Base-by-base conservation (phyloP, 108 stramenopile species). In the Nitzschia palea region DNA sequence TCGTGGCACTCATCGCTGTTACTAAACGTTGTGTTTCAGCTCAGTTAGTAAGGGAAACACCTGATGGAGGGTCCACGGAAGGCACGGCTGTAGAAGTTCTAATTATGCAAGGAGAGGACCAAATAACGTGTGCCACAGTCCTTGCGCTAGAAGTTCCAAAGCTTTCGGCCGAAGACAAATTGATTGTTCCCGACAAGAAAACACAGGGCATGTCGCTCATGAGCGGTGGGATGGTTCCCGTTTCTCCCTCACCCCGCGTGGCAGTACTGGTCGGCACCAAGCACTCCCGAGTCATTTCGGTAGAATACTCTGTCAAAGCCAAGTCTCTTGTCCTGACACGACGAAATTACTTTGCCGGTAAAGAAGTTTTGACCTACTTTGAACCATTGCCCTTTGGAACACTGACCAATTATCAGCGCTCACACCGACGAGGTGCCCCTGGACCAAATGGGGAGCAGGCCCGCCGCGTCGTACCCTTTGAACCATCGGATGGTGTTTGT, bases 221-320 rank as follows among this genome's bases (percentile, higher is more conserved):
- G 62, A 58, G 37, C 28, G 64, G 60, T 35, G 61, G 62, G n/a
- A 23, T 76, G 25, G 48, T 67, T 17, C 52, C 62, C 6, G 43
- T 63, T 25, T 48, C 67, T 8, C 62, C 71, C 0, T 42, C 50
- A 20, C 60, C 69, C 32, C 76, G 69, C 14, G 22, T 77, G 18
- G 76, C 77, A 2, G 52, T 82, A 3, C 32, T 82, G 20, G 51
- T 82, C 10, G 81, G 81, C 9, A 82, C 81, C 2, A 68, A 58
- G 28, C 23, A 40, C 2, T 68, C 50, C 40, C 68, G 81, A 23
- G 69, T 82, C 8, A 66, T 78, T 20, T 70, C 81, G 6, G 62
- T 82, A 23, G 80, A 81, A 55, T 71, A 77, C 35, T 54, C 63
- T 15, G 68, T 81, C 26, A 65, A 71, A 33, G 36, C 60, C 18